Conservation (phyloP, 352 stramenopile genomes). For the Phytopythium oedochilum region DNA sequence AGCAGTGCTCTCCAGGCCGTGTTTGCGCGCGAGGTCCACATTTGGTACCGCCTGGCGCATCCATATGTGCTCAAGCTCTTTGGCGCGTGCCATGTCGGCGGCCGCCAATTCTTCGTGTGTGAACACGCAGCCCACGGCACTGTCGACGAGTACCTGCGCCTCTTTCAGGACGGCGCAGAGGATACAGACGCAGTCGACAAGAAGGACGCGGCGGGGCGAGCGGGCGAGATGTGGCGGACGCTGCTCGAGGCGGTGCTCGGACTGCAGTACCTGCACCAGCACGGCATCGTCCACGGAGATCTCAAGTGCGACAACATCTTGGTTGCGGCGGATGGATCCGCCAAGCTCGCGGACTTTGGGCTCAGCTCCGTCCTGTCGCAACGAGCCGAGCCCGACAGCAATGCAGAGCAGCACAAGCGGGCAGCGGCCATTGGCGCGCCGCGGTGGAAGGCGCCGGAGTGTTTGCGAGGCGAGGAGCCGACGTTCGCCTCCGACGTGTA, state of each 20-base stretch:
- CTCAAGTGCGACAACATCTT: slow-evolving; percentile 41
- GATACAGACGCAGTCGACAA: slow-evolving; percentile 9
- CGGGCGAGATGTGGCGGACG: slow-evolving; percentile 21
- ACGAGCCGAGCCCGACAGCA: slow-evolving; percentile 8
- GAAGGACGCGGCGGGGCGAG: slow-evolving; percentile 7
- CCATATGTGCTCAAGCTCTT: slow-evolving; percentile 30
- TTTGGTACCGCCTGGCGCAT: slow-evolving; percentile 25
- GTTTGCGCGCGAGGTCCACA: slow-evolving; percentile 24
- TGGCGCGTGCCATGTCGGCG: slow-evolving; percentile 26
- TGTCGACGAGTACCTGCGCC: slow-evolving; percentile 19
- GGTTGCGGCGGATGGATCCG: slow-evolving; percentile 19
- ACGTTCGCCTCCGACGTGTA: slow-evolving; percentile 29
- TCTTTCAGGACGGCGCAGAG: slow-evolving; percentile 2
- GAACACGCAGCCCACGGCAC: slow-evolving; percentile 21
- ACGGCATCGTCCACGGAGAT: slow-evolving; percentile 29
- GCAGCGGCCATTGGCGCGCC: slow-evolving; percentile 14
- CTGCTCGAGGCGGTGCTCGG: slow-evolving; percentile 22
- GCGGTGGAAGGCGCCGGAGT: slow-evolving; percentile 26
- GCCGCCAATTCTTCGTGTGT: slow-evolving; percentile 31
- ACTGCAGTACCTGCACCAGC: slow-evolving; percentile 27
- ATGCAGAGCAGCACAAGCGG: slow-evolving; percentile 5
- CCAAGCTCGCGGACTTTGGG: slow-evolving; percentile 29
- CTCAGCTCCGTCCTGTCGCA: slow-evolving; percentile 15
- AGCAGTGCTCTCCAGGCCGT: slow-evolving; percentile 4
- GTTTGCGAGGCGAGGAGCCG: slow-evolving; percentile 9